These are phyloP conservation scores for Pleurotus eryngii DNA, from an alignment of 768 basidiomycete genomes.

Conservation along the genomic window DNA sequence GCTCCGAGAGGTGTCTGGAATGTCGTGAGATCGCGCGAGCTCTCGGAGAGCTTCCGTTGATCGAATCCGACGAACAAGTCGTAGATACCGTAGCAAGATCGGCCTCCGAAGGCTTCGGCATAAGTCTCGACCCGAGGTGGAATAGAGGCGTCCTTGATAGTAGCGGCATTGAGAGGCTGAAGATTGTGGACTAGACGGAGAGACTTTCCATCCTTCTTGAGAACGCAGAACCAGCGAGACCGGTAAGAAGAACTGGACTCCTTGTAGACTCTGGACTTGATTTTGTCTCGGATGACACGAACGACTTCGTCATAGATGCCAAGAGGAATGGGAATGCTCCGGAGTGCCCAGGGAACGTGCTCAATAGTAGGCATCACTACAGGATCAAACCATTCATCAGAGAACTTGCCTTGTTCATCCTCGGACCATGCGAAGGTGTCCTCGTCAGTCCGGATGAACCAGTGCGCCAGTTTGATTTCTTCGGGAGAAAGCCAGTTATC, in stretches of 20 bases:
- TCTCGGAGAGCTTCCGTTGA: neutral
- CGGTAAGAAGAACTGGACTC: slow-evolving; percentile 19
- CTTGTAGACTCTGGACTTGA: slow-evolving; percentile 20
- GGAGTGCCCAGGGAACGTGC: too few relatives aligned
- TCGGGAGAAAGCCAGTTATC: too few relatives aligned
- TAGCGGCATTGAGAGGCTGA: too few relatives aligned
- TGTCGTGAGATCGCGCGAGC: too few relatives aligned
- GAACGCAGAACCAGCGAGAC: slow-evolving; percentile 23
- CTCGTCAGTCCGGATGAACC: slow-evolving; percentile 16
- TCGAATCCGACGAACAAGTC: slow-evolving; percentile 37
- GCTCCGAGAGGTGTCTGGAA: too few relatives aligned
- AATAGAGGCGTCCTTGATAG: too few relatives aligned
- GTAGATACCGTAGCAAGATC: slow-evolving; percentile 25
- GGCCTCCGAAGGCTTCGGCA: slow-evolving; percentile 30
- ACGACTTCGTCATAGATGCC: slow-evolving; percentile 23
- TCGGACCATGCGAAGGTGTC: slow-evolving; percentile 26
- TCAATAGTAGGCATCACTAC: too few relatives aligned
- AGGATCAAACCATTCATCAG: slow-evolving; percentile 4
- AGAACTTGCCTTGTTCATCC: slow-evolving; percentile 17
- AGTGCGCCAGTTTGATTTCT: slow-evolving; percentile 13
- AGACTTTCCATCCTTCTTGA: neutral
- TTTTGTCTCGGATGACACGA: slow-evolving; percentile 22
- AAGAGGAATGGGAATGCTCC: slow-evolving; percentile 20
- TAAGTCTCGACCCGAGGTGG: slow-evolving; percentile 27
- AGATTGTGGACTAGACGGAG: too few relatives aligned